Evolutionary conservation across 1,139 yeast genomes (phyloP), one percentile per base, ranked within the genome.

Genomic region (Debaryomycetaceae sp.): DNA sequence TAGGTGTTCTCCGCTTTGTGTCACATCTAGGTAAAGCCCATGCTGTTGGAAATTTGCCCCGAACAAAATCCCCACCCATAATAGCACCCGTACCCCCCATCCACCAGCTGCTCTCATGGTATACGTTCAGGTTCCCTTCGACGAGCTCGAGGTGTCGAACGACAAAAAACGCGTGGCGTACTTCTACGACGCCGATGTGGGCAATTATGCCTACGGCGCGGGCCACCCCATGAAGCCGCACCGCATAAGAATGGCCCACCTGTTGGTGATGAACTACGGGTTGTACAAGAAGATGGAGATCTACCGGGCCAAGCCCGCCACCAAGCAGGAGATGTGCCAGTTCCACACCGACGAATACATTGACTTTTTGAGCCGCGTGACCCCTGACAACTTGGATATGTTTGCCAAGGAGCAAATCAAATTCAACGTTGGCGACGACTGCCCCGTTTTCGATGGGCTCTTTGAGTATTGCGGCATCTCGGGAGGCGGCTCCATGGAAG

Each of bases 181-280:
- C 45, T 66, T 66, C 48, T 66, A 66, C 42, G 73, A 66, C 43
- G 71, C 95, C 25, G 97, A 91, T 56, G 95, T 91, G 31, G 97
- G 97, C 22, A 91, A 91, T 61, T 91, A 89, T 58, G 95, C 96
- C 28, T 91, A 91, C 55, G 97, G 97, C 37, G 93, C 96, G 7
- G 96, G 96, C 18, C 98, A 91, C 58, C 96, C 96, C 31, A 89
- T 89, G 97, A 91, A 91, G 52, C 97, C 97, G 18, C 97, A 89
- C 56, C 78, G 97, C 56, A 89, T 91, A 67, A 82, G 97, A 76
- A 89, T 89, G 97, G 95, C 97, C 5, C 97, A 91, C 58, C 83
- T 95, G 21, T 70, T 91, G 49, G 84, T 91, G 46, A 91, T 91
- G 97, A 91, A 91, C 63, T 91, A 91, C 54, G 98, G 97, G 2